Percentiles rank a stretch among this genome's conserved stretches.
phyloP scores from a whole-genome alignment of 495 filamentous ascomycete species.

The Penicillium diatomitis region DNA sequence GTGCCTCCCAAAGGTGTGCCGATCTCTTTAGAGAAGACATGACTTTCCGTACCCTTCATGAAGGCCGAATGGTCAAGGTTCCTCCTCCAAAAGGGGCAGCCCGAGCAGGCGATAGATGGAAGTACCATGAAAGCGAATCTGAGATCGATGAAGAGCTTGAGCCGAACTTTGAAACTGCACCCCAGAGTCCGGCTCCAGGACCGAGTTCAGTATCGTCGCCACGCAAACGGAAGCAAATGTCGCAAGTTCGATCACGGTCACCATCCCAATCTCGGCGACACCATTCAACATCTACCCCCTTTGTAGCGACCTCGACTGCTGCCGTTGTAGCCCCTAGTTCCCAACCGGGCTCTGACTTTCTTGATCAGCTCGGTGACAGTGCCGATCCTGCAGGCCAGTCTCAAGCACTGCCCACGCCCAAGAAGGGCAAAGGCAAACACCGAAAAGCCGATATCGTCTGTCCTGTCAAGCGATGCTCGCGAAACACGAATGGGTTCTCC shows the following conservation, averaged over 20 bases:
- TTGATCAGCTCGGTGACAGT: background rate
- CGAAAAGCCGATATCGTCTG: conserved; percentile 26
- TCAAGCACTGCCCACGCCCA: background rate
- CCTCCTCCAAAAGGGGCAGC: conserved; percentile 4
- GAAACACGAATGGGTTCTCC: conserved; percentile 27
- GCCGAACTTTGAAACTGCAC: background rate
- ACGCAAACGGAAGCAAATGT: background rate
- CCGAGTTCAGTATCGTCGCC: background rate
- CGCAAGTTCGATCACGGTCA: background rate
- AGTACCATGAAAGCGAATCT: conserved; percentile 16
- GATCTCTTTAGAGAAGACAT: conserved; percentile 60
- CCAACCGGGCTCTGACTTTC: background rate
- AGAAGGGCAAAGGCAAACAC: conserved; percentile 20
- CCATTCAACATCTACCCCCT: background rate
- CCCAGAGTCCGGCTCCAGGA: background rate
- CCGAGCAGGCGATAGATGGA: conserved; percentile 19
- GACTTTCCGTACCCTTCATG: conserved; percentile 46
- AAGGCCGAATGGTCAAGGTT: conserved; percentile 26
- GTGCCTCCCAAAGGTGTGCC: conserved; percentile 60
- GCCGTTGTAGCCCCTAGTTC: background rate
- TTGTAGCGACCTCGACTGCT: background rate
- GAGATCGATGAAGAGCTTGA: conserved; percentile 1
- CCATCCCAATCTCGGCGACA: background rate
- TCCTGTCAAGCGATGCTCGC: conserved; percentile 19
- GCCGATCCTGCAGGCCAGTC: background rate